Percentiles rank a stretch among this genome's conserved stretches.
Evolutionary conservation across 108 stramenopile genomes (phyloP).

Genomic region (Hondaea fermentalgiana): DNA sequence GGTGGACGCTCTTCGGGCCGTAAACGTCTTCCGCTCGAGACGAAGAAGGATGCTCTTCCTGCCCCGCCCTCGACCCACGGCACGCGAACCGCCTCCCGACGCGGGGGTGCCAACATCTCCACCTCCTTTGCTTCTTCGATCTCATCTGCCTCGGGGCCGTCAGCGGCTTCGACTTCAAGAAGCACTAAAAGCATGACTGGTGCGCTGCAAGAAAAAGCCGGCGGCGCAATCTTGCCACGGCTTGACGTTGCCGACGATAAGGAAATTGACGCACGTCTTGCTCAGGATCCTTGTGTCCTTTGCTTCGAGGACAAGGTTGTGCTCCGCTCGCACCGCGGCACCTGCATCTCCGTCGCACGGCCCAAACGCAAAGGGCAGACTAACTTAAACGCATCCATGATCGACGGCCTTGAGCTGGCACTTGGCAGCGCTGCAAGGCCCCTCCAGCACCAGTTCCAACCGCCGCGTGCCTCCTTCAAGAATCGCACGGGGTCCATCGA

Average conservation of each 20-base stretch:
- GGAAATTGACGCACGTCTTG: background rate
- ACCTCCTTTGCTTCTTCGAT: too few relatives aligned
- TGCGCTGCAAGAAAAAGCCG: background rate
- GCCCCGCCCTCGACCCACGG: background rate
- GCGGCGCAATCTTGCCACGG: background rate
- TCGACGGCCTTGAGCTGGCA: background rate
- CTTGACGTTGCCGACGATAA: background rate
- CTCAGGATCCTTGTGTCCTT: background rate
- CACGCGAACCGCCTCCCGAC: too few relatives aligned
- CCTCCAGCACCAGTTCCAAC: too few relatives aligned
- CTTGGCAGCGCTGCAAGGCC: background rate
- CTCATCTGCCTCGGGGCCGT: too few relatives aligned
- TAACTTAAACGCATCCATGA: background rate
- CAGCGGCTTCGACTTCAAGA: too few relatives aligned
- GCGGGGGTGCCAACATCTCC: too few relatives aligned
- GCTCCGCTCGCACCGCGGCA: background rate
- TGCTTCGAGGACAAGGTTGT: constrained; percentile 12
- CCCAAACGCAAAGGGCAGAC: background rate
- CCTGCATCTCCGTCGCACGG: background rate
- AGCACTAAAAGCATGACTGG: background rate
- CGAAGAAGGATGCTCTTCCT: background rate
- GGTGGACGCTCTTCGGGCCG: background rate
- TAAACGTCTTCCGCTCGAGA: background rate
- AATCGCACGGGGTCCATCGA: background rate
- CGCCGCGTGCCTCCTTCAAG: background rate